These are phyloP conservation scores for Plasmodium sp. DNA, from an alignment of 169 alveolate genomes.

Conservation along the genomic window DNA sequence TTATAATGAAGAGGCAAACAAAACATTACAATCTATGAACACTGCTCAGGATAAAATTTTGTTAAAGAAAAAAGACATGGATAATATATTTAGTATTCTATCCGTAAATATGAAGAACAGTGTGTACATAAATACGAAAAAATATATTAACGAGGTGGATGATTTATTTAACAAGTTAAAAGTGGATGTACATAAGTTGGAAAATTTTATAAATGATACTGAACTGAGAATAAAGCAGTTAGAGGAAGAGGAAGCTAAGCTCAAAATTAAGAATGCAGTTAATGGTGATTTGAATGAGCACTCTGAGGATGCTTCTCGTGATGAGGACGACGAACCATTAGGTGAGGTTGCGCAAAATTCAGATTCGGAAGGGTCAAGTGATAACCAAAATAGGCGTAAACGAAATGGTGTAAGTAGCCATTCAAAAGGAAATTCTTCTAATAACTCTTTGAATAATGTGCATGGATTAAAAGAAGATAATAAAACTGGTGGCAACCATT, in stretches of 20 bases:
- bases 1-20: not conserved
- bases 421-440: not conserved
- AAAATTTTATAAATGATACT: not conserved
- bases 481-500: not conserved
- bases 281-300: too few relatives aligned
- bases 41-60: not conserved
- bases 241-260: not conserved
- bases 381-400: not conserved
- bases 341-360: not conserved
- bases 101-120: conserved; percentile 6
- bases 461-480: not conserved
- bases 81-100: not conserved
- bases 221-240: not conserved
- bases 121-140: not conserved
- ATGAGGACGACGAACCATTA: not conserved
- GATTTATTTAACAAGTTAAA: not conserved
- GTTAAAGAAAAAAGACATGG: not conserved
- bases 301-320: not conserved
- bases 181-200: not conserved
- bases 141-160: conserved; percentile 7
- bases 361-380: not conserved
- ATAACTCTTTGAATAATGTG: not conserved
- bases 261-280: not conserved
- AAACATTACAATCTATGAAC: not conserved
- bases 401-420: not conserved